These are phyloP conservation scores for Pistacia integerrima DNA, from an alignment of 345 rosid species.

Conservation along the genomic window DNA sequence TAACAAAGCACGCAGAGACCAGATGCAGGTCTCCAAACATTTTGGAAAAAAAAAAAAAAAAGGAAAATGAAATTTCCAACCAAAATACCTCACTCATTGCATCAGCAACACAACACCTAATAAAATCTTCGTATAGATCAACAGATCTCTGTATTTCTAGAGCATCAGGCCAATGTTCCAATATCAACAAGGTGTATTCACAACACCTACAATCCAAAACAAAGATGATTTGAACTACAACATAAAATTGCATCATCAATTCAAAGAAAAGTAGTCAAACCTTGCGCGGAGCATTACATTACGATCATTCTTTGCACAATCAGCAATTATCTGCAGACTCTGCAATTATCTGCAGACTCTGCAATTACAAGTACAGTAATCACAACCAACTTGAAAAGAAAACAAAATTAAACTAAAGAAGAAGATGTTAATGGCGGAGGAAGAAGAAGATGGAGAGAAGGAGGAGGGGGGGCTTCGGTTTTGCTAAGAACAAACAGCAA, in stretches of 20 bases:
- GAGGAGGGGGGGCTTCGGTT: no score
- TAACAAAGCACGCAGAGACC: background rate
- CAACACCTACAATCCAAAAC: conserved; percentile 65
- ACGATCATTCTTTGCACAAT: conserved; percentile 91
- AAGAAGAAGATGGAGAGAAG: no score
- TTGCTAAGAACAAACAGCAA: no score
- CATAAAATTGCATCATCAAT: conserved; percentile 19
- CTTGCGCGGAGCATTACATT: conserved; percentile 89
- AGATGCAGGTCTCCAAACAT: background rate
- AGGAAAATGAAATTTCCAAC: background rate
- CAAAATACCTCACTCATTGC: conserved; percentile 96
- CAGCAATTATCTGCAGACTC: conserved; percentile 99
- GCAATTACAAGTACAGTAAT: conserved; percentile 99
- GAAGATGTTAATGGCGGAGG: no score
- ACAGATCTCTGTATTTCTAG: conserved; percentile 92
- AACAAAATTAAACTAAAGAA: no score
- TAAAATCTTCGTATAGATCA: conserved; percentile 87
- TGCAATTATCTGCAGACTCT: conserved; percentile 98
- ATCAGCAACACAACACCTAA: conserved; percentile 91
- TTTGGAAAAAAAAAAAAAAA: background rate
- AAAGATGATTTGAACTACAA: conserved; percentile 13
- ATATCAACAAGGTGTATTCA: conserved; percentile 89
- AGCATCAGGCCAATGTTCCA: conserved; percentile 98
- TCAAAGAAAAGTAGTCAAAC: conserved; percentile 32
- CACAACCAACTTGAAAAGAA: conserved; percentile 99